Conservation (phyloP, 2,329 filamentous ascomycete species). For the Botrytis deweyae region DNA sequence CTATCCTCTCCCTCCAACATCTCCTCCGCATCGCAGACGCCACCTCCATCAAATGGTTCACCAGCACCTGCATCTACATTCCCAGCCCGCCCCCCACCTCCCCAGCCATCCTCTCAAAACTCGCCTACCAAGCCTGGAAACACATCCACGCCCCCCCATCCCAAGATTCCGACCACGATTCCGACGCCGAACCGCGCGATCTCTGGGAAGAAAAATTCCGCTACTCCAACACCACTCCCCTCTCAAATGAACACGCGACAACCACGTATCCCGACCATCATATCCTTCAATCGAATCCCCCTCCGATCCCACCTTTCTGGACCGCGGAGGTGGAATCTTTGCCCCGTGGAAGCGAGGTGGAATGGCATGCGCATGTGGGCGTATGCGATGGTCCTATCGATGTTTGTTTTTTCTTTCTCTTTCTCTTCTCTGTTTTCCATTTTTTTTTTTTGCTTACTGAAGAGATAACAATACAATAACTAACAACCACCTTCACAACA, state of each 20-base stretch:
- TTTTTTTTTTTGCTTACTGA: neutral
- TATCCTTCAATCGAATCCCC: neutral
- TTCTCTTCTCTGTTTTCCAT: neutral
- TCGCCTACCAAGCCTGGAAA: constrained; percentile 51
- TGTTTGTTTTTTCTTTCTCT: neutral
- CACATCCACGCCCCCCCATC: constrained; percentile 25
- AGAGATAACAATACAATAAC: neutral
- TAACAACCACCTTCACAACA: neutral
- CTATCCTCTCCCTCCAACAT: constrained; percentile 79
- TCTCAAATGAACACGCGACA: neutral
- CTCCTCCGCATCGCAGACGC: constrained; percentile 78
- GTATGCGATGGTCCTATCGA: constrained; percentile 40
- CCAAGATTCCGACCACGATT: constrained; percentile 44
- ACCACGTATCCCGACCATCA: neutral
- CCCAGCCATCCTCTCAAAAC: constrained; percentile 40
- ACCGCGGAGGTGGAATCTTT: constrained; percentile 73
- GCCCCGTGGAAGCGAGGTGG: constrained; percentile 70
- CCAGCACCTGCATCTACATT: constrained; percentile 73
- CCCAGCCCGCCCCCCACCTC: constrained; percentile 42
- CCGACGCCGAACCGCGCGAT: constrained; percentile 54
- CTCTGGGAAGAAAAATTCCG: constrained; percentile 68
- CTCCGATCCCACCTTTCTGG: constrained; percentile 61
- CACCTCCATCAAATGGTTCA: constrained; percentile 72
- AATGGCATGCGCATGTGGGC: constrained; percentile 77
- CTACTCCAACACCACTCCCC: constrained; percentile 25